Evolutionary conservation across 169 alveolate genomes (phyloP).

Genomic region (Amoebophrya sp.): DNA sequence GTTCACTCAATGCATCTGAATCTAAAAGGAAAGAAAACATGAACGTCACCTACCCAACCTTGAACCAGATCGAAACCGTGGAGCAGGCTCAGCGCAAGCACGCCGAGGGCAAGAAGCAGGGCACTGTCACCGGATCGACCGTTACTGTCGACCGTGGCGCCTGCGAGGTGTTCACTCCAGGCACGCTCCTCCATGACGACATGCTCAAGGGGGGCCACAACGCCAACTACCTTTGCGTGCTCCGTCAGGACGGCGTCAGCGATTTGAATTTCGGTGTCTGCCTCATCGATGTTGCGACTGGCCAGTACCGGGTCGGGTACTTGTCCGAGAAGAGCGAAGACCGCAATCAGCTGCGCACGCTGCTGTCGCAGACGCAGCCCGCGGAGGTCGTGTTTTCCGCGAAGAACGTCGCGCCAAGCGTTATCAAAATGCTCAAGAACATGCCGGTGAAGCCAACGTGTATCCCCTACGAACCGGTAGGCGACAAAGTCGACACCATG

Average conservation of each 20-base stretch:
- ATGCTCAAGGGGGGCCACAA: neutral
- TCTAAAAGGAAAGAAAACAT: too few relatives aligned
- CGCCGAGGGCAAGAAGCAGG: slow-evolving; percentile 49
- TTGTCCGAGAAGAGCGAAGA: neutral
- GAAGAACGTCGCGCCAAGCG: slow-evolving; percentile 36
- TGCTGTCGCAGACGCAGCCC: slow-evolving; percentile 56
- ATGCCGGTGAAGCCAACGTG: slow-evolving; percentile 38
- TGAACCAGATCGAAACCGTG: neutral
- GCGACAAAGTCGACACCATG: neutral
- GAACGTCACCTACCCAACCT: too few relatives aligned
- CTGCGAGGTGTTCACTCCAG: slow-evolving; percentile 34
- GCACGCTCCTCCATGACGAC: slow-evolving; percentile 30
- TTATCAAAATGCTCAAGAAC: slow-evolving; percentile 26
- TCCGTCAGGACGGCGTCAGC: neutral
- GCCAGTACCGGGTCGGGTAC: neutral
- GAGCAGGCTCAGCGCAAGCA: neutral
- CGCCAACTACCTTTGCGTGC: neutral
- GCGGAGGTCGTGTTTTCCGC: slow-evolving; percentile 51
- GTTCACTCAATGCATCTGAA: too few relatives aligned
- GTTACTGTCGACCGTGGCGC: slow-evolving; percentile 28
- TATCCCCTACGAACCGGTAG: neutral
- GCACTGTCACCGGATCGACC: slow-evolving; percentile 75
- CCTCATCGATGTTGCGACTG: neutral
- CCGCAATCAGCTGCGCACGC: slow-evolving; percentile 42
- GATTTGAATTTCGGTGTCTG: neutral